Conservation (phyloP, 805 yeast genomes). For the Teunomyces lycoperdinae region DNA sequence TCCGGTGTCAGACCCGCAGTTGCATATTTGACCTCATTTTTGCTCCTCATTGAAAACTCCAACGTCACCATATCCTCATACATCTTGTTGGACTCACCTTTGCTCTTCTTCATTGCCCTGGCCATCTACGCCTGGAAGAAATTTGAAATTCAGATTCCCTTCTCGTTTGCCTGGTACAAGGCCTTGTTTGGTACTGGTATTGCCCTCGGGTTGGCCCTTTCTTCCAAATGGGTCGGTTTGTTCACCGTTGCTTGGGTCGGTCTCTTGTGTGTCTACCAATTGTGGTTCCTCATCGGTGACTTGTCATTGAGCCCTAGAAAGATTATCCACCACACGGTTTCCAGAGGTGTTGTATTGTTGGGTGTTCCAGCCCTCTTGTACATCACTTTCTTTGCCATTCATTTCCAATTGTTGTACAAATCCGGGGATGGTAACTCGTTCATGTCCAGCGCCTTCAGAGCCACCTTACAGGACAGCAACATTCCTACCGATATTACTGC, state of each 20-base stretch:
- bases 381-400: conserved; percentile 57
- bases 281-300: conserved; percentile 77
- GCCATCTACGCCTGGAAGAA: conserved; percentile 63
- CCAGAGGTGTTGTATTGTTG: conserved; percentile 53
- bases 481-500: conserved; percentile 60
- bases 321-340: conserved; percentile 45
- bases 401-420: conserved; percentile 52
- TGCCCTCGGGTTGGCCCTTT: conserved; percentile 68
- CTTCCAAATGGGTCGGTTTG: conserved; percentile 83
- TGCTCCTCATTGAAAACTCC: conserved; percentile 66
- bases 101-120: conserved; percentile 73
- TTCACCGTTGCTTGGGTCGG: conserved; percentile 83
- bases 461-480: conserved; percentile 55
- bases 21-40: conserved; percentile 53
- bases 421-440: conserved; percentile 75
- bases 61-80: conserved; percentile 70
- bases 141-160: conserved; percentile 64
- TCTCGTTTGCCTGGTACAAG: conserved; percentile 54
- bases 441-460: conserved; percentile 70
- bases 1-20: conserved; percentile 69
- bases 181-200: conserved; percentile 62
- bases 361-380: conserved; percentile 60
- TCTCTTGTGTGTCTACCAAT: conserved; percentile 51
- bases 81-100: conserved; percentile 73
- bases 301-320: conserved; percentile 46